These are phyloP conservation scores for Aspergillus indologenus DNA, from an alignment of 495 filamentous ascomycete genomes.

Conservation along the genomic window DNA sequence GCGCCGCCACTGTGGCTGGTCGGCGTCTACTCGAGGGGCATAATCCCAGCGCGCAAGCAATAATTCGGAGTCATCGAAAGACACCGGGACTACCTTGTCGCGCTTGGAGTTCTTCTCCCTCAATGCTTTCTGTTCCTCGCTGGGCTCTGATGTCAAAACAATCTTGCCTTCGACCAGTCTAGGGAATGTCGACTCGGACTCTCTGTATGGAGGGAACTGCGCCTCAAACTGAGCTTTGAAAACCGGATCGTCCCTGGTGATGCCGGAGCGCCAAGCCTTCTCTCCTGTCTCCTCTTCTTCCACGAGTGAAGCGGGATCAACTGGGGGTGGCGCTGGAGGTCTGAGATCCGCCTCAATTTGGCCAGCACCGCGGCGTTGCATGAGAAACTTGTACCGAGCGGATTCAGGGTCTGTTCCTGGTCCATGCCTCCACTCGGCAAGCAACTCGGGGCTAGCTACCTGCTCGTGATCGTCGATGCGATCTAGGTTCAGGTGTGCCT, in stretches of 20 bases:
- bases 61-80: not conserved
- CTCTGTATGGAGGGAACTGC: conserved; percentile 10
- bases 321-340: not conserved
- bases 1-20: conserved; percentile 6
- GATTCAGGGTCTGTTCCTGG: conserved; percentile 22
- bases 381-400: conserved; percentile 15
- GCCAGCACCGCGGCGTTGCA: conserved; percentile 6
- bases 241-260: not conserved
- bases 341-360: not conserved
- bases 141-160: conserved; percentile 10
- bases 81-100: not conserved
- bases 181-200: conserved; percentile 17
- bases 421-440: conserved; percentile 22
- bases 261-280: not conserved
- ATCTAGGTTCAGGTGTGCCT: conserved; percentile 13
- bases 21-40: conserved; percentile 8
- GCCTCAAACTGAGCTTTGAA: not conserved
- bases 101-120: not conserved
- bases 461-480: conserved; percentile 8
- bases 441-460: conserved; percentile 17
- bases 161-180: conserved; percentile 16
- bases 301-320: not conserved
- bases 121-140: conserved; percentile 11
- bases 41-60: conserved; percentile 19
- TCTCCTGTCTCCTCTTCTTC: not conserved